Conservation (phyloP, 345 rosid genomes). For the Linum tenue region DNA sequence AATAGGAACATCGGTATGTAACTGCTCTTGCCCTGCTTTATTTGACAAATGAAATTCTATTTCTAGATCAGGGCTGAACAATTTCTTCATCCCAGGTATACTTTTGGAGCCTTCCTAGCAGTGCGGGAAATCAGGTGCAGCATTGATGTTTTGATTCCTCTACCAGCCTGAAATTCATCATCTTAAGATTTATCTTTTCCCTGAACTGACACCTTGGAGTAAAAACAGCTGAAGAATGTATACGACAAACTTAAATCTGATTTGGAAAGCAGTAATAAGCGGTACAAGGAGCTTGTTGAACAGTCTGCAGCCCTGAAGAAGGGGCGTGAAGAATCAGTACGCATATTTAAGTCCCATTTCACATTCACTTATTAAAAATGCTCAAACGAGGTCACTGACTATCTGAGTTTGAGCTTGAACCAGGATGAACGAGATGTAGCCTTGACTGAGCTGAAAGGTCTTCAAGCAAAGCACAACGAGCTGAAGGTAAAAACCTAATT, state of each 20-base stretch:
- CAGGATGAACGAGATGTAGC: constrained; percentile 77
- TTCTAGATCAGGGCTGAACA: constrained; percentile 5
- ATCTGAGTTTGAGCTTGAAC: constrained; percentile 1
- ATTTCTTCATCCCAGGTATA: constrained; percentile 47
- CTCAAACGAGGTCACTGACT: not conserved
- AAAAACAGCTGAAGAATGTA: constrained; percentile 58
- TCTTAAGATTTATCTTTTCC: not conserved
- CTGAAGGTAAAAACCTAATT: constrained; percentile 44
- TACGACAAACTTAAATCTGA: constrained; percentile 66
- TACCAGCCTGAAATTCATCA: constrained; percentile 1
- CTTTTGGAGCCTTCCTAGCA: constrained; percentile 97
- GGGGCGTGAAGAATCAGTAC: constrained; percentile 82
- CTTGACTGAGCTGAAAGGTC: constrained; percentile 47
- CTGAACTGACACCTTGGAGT: constrained; percentile 1
- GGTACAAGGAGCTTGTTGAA: constrained; percentile 54
- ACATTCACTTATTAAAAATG: not conserved
- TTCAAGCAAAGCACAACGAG: constrained; percentile 50
- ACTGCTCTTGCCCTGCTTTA: not conserved
- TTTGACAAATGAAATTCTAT: not conserved
- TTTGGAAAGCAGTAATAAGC: constrained; percentile 55
- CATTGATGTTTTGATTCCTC: constrained; percentile 7
- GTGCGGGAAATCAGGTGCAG: constrained; percentile 86
- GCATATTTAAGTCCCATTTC: constrained; percentile 13
- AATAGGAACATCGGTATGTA: constrained; percentile 84
- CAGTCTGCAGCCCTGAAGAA: constrained; percentile 59